Evolutionary conservation across 2,329 filamentous ascomycete genomes (phyloP), one percentile per base, ranked within the genome.

Genomic region (Botrytis aclada): DNA sequence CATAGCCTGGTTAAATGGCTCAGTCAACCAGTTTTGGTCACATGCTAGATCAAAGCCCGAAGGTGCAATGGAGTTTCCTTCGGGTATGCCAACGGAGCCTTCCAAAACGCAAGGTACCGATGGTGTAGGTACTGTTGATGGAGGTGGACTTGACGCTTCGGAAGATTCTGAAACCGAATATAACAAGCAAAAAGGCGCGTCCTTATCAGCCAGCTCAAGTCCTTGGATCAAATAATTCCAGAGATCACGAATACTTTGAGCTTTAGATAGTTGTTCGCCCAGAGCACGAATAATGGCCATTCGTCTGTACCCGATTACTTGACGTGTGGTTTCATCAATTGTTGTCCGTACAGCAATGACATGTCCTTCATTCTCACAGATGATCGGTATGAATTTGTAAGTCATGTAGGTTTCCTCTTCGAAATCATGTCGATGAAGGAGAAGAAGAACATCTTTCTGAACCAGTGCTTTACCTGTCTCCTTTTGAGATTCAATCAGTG

Each of bases 381-480:
- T 88, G 75, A 95, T 85, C 0, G 93, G 93, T n/a, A 94, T 91
- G 63, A 95, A 89, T 2, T 89, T 92, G 92, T 92, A 95, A 58
- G 91, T 93, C 80, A 94, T 95, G 79, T 92, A 95, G 0, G 92
- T 90, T 79, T 96, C 93, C 80, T 96, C 92, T 1, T 61, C 51
- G 20, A 70, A 70, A 3, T 39, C 51, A 5, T 43, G 39, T 20
- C 67, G 67, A 22, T 39, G 20, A 25, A 70, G 4, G 14, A 62
- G 14, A 70, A 70, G n/a, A 29, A 89, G 89, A 74, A 95, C 92
- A 77, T 95, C 92, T 74, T 94, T 88, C 80, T 94, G 94, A 89
- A 94, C 92, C 0, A 90, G 93, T 0, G 92, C 91, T 81, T 93
- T 89, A 1, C 93, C 93, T 7, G 90, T 91, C 43, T 86, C 82